phyloP scores from a whole-genome alignment of 1,284 basidiomycete species.

The Ustilago shanxiensis region DNA sequence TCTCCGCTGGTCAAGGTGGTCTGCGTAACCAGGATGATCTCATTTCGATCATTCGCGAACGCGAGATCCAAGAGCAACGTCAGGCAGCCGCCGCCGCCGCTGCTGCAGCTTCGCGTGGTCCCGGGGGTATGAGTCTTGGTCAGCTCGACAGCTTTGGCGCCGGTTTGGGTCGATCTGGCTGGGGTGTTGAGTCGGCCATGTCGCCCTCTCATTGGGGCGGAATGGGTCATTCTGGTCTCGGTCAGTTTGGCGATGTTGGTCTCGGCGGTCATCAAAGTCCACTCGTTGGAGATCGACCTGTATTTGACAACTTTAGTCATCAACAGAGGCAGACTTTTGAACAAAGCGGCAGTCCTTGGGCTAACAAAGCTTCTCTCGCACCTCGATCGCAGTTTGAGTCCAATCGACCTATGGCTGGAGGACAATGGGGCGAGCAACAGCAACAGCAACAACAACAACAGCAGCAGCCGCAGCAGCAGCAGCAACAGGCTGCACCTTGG shows the following conservation, averaged over 20 bases:
- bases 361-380: constrained; percentile 39
- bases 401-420: constrained; percentile 21
- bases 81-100: constrained; percentile 51
- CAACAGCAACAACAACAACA: constrained; percentile 4
- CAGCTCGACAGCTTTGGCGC: constrained; percentile 41
- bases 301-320: constrained; percentile 38
- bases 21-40: constrained; percentile 56
- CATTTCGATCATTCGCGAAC: constrained; percentile 51
- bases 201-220: constrained; percentile 41
- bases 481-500: constrained; percentile 25
- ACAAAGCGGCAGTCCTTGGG: constrained; percentile 40
- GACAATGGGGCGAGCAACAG: constrained; percentile 45
- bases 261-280: constrained; percentile 43
- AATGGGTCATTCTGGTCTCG: constrained; percentile 37
- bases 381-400: constrained; percentile 44
- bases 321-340: constrained; percentile 34
- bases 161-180: constrained; percentile 37
- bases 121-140: constrained; percentile 34
- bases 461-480: too few species aligned
- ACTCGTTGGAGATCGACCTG: constrained; percentile 34
- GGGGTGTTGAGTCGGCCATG: constrained; percentile 36
- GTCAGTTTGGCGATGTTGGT: constrained; percentile 43
- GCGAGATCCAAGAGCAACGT: constrained; percentile 58
- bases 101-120: constrained; percentile 43
- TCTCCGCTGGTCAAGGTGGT: constrained; percentile 28